Base-by-base conservation (phyloP, 1,139 yeast genomes). In the Saccharomyces hybrid region DNA sequence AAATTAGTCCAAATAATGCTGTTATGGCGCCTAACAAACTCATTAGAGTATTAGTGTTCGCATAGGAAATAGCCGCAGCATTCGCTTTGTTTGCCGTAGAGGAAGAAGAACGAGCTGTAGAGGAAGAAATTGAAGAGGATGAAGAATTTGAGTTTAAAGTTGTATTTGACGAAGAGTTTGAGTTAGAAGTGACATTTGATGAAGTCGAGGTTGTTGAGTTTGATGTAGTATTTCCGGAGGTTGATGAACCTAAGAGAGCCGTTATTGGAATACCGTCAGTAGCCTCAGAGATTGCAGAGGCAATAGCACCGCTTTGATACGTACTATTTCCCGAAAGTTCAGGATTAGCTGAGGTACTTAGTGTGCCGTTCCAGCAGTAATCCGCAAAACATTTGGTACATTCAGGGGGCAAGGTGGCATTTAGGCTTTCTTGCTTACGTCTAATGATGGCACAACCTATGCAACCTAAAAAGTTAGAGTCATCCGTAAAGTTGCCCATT, bases 361-460 rank as follows among this genome's bases (percentile, higher is more conserved):
- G 55, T 11, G 70, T 63, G 47, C 93, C 95, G 64, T 86, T 81
- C 96, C 97, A 90, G 71, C 97, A 90, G 72, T 89, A 89, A 46
- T 76, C 76, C 41, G 75, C 69, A 69, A 89, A 86, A 71, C 98
- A 91, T 53, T 73, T 59, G 58, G 79, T 71, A 76, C 97, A 91
- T 67, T 86, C 90, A 1, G 79, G 83, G 6, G 90, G 79, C 59
- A 83, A 84, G 20, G 78, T 75, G 31, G 77, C 70, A 34, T 86
- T 84, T 51, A 78, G 73, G 64, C 95, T 79, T 73, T 89, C 95
- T 67, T 86, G 85, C 54, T 86, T 82, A 69, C 97, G 82, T 71
- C 89, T 85, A 56, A 90, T 77, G 53, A 90, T 81, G 7, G 97
- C 97, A 76, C 98, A 90, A 1, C 91, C 88, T 52, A 90, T 80